Conservation (phyloP, 75 land plant species). For the Pinus albicaulis region DNA sequence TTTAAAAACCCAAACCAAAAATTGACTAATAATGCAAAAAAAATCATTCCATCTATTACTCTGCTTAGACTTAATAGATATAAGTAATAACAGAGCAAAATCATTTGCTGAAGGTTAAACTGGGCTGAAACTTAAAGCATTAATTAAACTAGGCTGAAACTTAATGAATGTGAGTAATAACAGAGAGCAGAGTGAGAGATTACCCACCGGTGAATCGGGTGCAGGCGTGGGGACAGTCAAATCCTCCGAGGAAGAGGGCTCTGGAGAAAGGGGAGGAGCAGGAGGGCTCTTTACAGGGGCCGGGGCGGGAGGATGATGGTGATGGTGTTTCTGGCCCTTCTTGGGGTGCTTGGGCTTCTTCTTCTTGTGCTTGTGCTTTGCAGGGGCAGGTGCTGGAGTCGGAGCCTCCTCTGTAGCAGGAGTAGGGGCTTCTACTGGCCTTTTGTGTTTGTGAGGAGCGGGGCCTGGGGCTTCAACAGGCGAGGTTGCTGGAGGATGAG, state of each 20-base stretch:
- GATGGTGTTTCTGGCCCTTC: conserved; percentile 1
- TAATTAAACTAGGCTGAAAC: no score
- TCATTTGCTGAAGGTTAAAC: no score
- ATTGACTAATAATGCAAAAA: no score
- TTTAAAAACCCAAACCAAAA: no score
- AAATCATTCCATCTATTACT: no score
- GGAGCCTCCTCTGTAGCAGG: not conserved
- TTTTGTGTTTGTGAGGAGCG: not conserved
- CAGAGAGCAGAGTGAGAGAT: not conserved
- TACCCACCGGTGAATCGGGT: not conserved
- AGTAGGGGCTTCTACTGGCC: not conserved
- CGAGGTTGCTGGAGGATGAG: not conserved
- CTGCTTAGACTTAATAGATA: no score
- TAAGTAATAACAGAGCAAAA: no score
- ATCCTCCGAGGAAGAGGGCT: not conserved
- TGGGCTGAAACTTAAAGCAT: accelerated
- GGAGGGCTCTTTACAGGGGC: not conserved
- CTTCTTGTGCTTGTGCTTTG: not conserved
- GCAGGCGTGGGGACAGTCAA: not conserved
- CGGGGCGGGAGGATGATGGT: not conserved
- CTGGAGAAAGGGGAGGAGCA: not conserved
- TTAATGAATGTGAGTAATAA: not conserved
- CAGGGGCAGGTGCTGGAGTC: not conserved
- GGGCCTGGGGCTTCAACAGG: not conserved
- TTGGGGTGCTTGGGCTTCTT: conserved; percentile 2